Percentiles rank a stretch among this genome's conserved stretches.
phyloP scores from a whole-genome alignment of 768 basidiomycete species.

The Rhodotorula toruloides region DNA sequence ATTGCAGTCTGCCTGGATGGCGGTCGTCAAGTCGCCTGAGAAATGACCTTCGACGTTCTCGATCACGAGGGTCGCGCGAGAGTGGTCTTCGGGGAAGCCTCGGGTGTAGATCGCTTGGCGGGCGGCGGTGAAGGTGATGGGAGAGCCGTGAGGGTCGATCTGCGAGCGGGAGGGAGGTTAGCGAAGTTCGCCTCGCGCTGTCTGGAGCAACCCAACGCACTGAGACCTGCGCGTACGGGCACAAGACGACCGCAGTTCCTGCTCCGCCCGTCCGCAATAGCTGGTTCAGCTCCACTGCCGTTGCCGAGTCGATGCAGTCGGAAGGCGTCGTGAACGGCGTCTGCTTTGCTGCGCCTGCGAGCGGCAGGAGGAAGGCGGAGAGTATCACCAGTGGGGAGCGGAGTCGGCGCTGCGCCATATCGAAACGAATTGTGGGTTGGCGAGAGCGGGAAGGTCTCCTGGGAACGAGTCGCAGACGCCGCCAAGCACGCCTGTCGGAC shows the following conservation, averaged over 20 bases:
- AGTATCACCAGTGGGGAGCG: background rate
- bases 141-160: conserved; percentile 22
- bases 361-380: background rate
- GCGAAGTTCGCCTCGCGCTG: background rate
- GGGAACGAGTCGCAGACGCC: background rate
- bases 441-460: background rate
- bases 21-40: conserved; percentile 30
- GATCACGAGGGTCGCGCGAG: conserved; percentile 29
- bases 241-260: conserved; percentile 20
- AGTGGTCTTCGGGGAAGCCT: conserved; percentile 27
- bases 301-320: conserved; percentile 24
- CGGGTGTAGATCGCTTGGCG: conserved; percentile 27
- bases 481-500: no score
- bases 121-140: conserved; percentile 34
- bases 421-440: no score
- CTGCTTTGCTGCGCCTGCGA: background rate
- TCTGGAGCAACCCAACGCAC: background rate
- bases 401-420: no score
- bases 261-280: conserved; percentile 24
- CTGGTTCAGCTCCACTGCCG: conserved; percentile 23
- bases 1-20: conserved; percentile 30
- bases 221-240: conserved; percentile 24
- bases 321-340: background rate
- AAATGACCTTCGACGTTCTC: conserved; percentile 8
- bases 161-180: background rate